Evolutionary conservation across 352 stramenopile genomes (phyloP).

Genomic region (Stephanocyclus meneghinianus): DNA sequence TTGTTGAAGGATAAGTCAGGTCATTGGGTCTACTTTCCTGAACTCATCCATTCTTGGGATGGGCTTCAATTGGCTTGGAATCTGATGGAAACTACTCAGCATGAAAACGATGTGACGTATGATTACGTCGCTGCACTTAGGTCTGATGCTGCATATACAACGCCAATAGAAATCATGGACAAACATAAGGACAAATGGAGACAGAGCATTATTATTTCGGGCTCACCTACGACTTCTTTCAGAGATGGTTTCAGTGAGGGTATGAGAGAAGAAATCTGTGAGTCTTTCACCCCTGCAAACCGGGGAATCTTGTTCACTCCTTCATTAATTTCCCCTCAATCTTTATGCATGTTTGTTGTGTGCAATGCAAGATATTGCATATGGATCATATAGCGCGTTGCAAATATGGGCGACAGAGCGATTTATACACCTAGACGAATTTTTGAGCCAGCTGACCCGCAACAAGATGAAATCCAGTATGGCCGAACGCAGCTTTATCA

Average conservation of each 20-base stretch:
- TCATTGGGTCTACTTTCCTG: conserved; percentile 49
- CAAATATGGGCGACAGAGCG: conserved; percentile 60
- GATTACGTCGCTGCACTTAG: conserved; percentile 54
- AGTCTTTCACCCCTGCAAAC: neutral
- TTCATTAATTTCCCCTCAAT: conserved; percentile 12
- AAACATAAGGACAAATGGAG: neutral
- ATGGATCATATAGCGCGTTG: conserved; percentile 51
- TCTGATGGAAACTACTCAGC: conserved; percentile 40
- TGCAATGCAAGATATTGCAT: conserved; percentile 37
- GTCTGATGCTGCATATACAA: conserved; percentile 55
- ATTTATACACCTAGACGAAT: conserved; percentile 50
- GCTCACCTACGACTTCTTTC: conserved; percentile 12
- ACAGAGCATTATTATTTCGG: conserved; percentile 17
- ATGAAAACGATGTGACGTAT: conserved; percentile 32
- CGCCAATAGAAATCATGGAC: conserved; percentile 51
- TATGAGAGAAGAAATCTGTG: neutral
- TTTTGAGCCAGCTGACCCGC: conserved; percentile 9
- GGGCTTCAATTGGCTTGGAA: conserved; percentile 55
- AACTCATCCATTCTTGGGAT: conserved; percentile 66
- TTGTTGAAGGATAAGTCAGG: conserved; percentile 23
- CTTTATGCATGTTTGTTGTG: conserved; percentile 32
- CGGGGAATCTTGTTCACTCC: neutral
- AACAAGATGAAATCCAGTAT: neutral
- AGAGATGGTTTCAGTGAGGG: neutral
- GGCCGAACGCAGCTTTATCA: neutral